Base-by-base conservation (phyloP, 495 filamentous ascomycete species). In the Amphirosellinia nigrospora region DNA sequence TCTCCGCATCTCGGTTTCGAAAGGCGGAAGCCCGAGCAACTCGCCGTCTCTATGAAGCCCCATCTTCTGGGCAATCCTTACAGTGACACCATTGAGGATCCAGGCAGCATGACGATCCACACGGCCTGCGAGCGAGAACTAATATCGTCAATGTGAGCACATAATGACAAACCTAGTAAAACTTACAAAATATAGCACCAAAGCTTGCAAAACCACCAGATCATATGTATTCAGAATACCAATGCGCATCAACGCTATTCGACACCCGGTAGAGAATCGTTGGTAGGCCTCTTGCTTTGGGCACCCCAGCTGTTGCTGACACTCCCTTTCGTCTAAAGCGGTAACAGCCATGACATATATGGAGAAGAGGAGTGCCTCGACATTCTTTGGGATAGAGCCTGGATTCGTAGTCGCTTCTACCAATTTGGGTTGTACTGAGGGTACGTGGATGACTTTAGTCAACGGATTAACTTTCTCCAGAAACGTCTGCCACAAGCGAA, bases 41-140 rank as follows among this genome's bases (percentile, higher is more conserved):
- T 89, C 87, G 26, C 91, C 91, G 68, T 93, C 91, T 13, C 89
- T 86, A 74, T 93, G 91, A 1, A 92, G 82, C 0, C 90, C 90
- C 89, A 93, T 90, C 23, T 88, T 89, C 68, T 92, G 90, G 0
- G 90, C 90, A n/a, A 91, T 87, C 71, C 88, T 83, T 72, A 91
- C 85, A 11, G 85, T 84, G 11, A 89, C 79, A 28, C 89, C 89
- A 32, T 83, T 83, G 43, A 86, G 70, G 41, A 87, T 82, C 85
- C 85, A 87, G 7, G 81, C 74, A 4, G 80, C 81, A 64, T 86
- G 84, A 9, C 82, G 81, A 72, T 88, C 85, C 64, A 83, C 86
- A 21, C 80, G 79, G 45, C 82, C 83, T 23, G 86, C 81, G n/a
- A 86, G 79, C 1, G 84, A 85, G 28, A 82, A 80, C 83, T 86